Percentiles rank a stretch among this genome's conserved stretches.
phyloP scores from a whole-genome alignment of 2,329 filamentous ascomycete genomes.

The Aspergillus floridensis region DNA sequence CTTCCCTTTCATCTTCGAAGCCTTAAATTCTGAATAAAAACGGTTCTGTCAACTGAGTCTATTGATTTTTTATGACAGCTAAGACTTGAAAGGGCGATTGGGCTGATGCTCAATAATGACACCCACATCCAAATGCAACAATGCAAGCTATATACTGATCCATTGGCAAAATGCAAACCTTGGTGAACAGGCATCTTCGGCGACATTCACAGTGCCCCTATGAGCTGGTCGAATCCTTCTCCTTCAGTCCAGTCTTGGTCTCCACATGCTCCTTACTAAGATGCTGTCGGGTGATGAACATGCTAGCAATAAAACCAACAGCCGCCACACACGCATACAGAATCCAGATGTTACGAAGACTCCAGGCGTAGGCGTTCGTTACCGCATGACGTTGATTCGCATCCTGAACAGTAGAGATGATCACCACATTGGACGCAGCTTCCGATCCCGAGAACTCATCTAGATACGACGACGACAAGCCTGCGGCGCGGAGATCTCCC shows the following conservation, averaged over 20 bases:
- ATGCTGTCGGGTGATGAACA: conserved; percentile 25
- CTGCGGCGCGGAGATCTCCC: conserved; percentile 52
- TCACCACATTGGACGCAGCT: conserved; percentile 49
- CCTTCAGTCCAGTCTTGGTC: conserved; percentile 21
- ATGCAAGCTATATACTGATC: background rate
- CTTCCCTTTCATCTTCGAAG: too few species aligned
- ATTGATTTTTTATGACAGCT: too few species aligned
- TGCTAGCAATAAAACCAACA: conserved; percentile 30
- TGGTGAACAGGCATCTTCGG: background rate
- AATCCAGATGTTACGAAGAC: conserved; percentile 47
- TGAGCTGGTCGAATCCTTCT: conserved; percentile 12
- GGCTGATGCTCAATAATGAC: too few species aligned
- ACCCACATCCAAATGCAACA: background rate
- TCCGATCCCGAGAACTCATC: conserved; percentile 40
- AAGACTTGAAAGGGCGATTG: too few species aligned
- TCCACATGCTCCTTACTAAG: conserved; percentile 22
- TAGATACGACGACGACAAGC: conserved; percentile 25
- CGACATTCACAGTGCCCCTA: background rate
- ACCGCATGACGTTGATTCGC: conserved; percentile 40
- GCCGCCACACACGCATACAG: conserved; percentile 36
- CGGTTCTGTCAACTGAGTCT: too few species aligned
- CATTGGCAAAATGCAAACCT: background rate
- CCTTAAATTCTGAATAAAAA: too few species aligned
- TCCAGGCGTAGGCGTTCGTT: conserved; percentile 49
- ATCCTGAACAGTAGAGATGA: conserved; percentile 42